Evolutionary conservation across 2,329 filamentous ascomycete genomes (phyloP), one percentile per base, ranked within the genome.

Genomic region (Scytalidium sp.): DNA sequence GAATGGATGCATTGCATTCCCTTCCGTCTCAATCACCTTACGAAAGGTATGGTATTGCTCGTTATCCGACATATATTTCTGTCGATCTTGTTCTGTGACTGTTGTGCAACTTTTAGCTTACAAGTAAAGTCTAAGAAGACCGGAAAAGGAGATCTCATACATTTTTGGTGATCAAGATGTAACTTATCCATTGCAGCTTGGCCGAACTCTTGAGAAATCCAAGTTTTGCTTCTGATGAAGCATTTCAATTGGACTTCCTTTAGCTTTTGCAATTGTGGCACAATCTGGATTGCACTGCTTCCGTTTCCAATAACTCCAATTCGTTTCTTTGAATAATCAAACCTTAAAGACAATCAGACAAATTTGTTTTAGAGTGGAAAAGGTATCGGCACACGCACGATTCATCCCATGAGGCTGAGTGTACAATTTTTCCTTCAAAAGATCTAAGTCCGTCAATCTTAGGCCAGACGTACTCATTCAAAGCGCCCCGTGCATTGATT

Each of bases 211-310:
- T 68, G 67, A 21, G 22, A 46, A 4, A 46, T 36, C 32, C 72
- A 71, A 1, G 78, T 67, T 73, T 73, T 78, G 0, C 72, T 74
- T 2, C 72, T 71, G 20, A 73, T 68, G 10, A 74, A 70, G n/a
- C n/a, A n/a, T n/a, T n/a, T n/a, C 45, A 78, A 74, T 51, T 77
- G 77, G n/a, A 70, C 75, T 2, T 69, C 74, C 7, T 73, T 63
- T 68, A 66, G 59, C 0, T 72, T 64, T 46, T 71, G 70, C 19
- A 65, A 45, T 43, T 56, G 47, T 7, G 63, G 58, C 6, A 64
- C 43, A 22, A 64, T 63, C 25, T 64, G 62, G 19, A 61, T 60
- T 2, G 52, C 69, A 8, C 64, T 64, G 23, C 66, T 60, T 5
- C 69, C 67, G 45, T 61, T 64, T 36, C 64, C 64, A 43, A 67